Evolutionary conservation across 2,329 filamentous ascomycete genomes (phyloP), one percentile per base, ranked within the genome.

Genomic region (Byssochlamys sp.): DNA sequence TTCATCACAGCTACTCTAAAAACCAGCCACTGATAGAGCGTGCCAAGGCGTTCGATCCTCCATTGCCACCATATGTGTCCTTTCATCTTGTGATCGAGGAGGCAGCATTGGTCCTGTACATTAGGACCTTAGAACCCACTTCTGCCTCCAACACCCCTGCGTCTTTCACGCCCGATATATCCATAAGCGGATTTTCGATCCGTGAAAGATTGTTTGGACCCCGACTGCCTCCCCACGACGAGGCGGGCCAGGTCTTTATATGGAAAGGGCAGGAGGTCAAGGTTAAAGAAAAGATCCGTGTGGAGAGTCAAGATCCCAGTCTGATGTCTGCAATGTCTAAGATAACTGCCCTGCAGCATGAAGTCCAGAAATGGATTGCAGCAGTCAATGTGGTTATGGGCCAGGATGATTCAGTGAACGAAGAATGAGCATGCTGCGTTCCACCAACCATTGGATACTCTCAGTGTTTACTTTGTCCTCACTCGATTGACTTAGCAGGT

Each of bases 241-340:
- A 97, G 73, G 85, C 86, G 61, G 88, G 92, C 59, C 81, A 85
- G 39, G 77, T 88, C 0, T 96, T 95, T 71, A 78, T 77, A 3
- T 96, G 82, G 73, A 77, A 76, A 12, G 82, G 83, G 3, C 80
- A 84, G 57, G 85, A 94, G 60, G 91, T 96, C 2, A 87, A 84
- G 62, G 92, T 97, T 52, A 85, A 87, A 63, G 92, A 96, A 71
- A 96, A 96, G 76, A 83, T 96, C 3, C 81, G 88, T 48, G 87
- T 96, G 1, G 91, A 96, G 72, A 92, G 85, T 66, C 89, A 91
- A 57, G 91, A 97, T 71, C 92, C 92, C 1, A 91, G 85, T 65
- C 71, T 96, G 62, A 85, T 96, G 70, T 87, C 89, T 35, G 79
- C 94, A 33, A 87, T 89, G 71, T 87, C 90, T 4, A 96, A 96